Conservation (phyloP, 1,139 yeast species). For the Magnusiomyces suaveolens region DNA sequence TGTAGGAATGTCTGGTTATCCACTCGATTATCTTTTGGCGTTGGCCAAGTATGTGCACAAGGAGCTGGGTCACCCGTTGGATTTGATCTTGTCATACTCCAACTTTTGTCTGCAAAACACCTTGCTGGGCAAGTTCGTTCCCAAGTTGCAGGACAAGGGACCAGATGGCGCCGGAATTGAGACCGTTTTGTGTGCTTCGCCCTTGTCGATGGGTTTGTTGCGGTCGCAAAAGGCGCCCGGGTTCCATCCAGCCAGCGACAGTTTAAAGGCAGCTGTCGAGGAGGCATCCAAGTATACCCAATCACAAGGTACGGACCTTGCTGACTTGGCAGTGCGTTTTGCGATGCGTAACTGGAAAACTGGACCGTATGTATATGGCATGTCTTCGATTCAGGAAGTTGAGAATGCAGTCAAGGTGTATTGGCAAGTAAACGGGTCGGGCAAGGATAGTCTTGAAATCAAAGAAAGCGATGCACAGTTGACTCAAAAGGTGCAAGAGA, state of each 20-base stretch:
- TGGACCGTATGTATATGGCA: constrained; percentile 60
- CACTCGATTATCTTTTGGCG: constrained; percentile 50
- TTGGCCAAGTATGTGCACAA: constrained; percentile 34
- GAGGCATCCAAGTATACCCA: constrained; percentile 43
- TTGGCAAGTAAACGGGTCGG: constrained; percentile 35
- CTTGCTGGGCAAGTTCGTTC: constrained; percentile 41
- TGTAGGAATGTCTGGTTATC: constrained; percentile 83
- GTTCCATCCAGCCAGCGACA: constrained; percentile 74
- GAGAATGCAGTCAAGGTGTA: constrained; percentile 52
- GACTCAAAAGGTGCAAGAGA: constrained; percentile 38
- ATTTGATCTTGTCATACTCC: constrained; percentile 68
- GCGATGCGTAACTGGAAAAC: constrained; percentile 52
- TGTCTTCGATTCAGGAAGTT: constrained; percentile 53
- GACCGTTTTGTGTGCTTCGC: constrained; percentile 66
- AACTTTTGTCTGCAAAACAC: constrained; percentile 78
- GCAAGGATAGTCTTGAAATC: constrained; percentile 25
- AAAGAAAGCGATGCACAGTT: constrained; percentile 38
- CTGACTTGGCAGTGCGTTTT: constrained; percentile 71
- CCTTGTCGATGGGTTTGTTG: constrained; percentile 77
- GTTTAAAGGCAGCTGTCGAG: constrained; percentile 46
- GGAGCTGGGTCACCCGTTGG: constrained; percentile 44
- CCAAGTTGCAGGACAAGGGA: constrained; percentile 35
- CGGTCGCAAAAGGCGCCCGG: constrained; percentile 56
- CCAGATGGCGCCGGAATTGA: constrained; percentile 43
- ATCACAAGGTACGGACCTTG: constrained; percentile 47